A percentile compares a stretch with the other conserved stretches of the same genome.
Conservation (phyloP, 495 filamentous ascomycete genomes). For the Podospora pseudopauciseta region DNA sequence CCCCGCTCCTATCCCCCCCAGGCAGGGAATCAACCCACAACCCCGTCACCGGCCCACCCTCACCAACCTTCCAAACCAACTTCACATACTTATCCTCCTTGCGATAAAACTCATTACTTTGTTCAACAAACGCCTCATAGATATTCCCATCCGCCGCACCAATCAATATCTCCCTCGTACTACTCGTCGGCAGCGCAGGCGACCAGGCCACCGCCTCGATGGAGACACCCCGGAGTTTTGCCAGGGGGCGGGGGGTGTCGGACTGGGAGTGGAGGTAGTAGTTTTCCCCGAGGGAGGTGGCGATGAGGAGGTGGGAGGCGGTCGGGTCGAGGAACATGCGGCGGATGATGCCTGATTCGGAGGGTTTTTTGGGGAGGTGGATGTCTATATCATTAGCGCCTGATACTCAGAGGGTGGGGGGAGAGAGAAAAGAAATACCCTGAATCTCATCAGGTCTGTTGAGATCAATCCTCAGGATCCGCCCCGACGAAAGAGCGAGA, state of each 20-base stretch:
- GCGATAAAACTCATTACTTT: constrained; percentile 85
- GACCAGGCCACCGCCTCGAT: constrained; percentile 95
- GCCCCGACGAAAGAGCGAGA: constrained; percentile 79
- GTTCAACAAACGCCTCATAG: constrained; percentile 95
- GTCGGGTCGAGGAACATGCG: constrained; percentile 96
- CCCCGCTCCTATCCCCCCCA: constrained; percentile 60
- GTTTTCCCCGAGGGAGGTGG: constrained; percentile 88
- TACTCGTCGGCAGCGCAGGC: constrained; percentile 91
- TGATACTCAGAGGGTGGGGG: too few relatives aligned
- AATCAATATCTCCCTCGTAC: constrained; percentile 90
- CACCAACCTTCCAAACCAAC: constrained; percentile 69
- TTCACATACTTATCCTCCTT: constrained; percentile 91
- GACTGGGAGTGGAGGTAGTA: constrained; percentile 97
- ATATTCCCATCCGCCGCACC: constrained; percentile 89
- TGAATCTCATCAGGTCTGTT: constrained; percentile 93
- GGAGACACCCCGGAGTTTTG: constrained; percentile 75
- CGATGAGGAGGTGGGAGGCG: constrained; percentile 88
- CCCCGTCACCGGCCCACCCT: constrained; percentile 69
- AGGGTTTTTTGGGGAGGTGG: constrained; percentile 88
- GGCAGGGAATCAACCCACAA: constrained; percentile 73
- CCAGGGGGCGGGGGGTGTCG: constrained; percentile 75
- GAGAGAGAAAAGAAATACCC: constrained; percentile 47
- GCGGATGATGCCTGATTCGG: constrained; percentile 85
- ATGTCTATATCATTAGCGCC: constrained; percentile 59
- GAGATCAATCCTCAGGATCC: constrained; percentile 89